Base-by-base conservation (phyloP, 164 flowering plant species). In the Vitis riparia region DNA sequence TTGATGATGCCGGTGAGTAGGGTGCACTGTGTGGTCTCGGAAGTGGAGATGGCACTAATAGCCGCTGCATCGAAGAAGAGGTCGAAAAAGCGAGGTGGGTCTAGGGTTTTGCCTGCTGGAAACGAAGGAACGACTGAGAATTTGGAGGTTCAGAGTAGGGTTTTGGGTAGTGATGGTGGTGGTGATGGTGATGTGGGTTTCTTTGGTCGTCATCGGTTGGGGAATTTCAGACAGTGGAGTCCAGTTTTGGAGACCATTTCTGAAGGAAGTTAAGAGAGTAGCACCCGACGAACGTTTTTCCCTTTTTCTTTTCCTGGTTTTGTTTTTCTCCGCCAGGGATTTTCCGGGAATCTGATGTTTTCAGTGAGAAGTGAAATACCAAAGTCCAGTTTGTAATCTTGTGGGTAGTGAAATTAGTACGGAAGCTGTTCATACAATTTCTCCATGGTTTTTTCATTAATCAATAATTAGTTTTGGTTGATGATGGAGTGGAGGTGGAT, bases 201-300 rank as follows among this genome's bases (percentile, higher is more conserved):
- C 68, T 12, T 37, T 37, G 44, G 44, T 37, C 59, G 70, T 30
- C 55, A 37, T 23, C 71, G 51, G 17, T 48, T 44, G 3, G 66
- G 70, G 63, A 62, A 62, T 11, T 52, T 16, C 3, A 50, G 61
- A 58, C 76, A 19, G 32, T 79, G 87, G 81, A 76, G 10, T 49
- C 86, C 86, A 13, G 77, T 52, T 16, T 71, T 83, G 70, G 84
- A 81, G 61, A 69, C 87, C 11, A 83, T 83, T 30, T 65, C 51
- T 14, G 86, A 77, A 66, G 64, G 9, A 23, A 23, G 27, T 23
- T 23, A 51, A 37, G 7, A 37, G 44, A 37, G 44, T 37, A 37
- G 44, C 5, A 37, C 44, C 7, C 6, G 44, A 37, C 6, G 6
- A 37, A 37, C 44, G 44, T 37, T 37, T 37, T 3, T 5, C 27